These are phyloP conservation scores for Aegilops umbellulata DNA, from an alignment of 176 grass and related monocot species.

Conservation along the genomic window DNA sequence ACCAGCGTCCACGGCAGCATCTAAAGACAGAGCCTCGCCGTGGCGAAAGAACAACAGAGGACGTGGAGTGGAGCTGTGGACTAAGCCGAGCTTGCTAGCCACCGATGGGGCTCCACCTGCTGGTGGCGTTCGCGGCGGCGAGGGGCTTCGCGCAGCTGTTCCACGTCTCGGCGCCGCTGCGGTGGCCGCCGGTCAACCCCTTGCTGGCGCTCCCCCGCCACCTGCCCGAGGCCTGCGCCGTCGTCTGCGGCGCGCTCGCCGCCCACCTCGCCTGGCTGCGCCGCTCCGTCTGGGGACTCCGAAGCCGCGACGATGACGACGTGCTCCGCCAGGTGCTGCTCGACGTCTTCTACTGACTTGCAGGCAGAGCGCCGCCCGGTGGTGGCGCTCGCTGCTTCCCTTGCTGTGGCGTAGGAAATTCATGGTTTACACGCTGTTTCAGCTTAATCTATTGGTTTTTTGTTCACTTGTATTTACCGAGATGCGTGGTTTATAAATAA, in stretches of 20 bases:
- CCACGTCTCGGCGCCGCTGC: conserved; percentile 34
- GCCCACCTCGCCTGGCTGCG: not conserved
- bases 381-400: too few species aligned
- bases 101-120: too few species aligned
- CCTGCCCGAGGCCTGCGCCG: conserved; percentile 32
- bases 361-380: too few species aligned
- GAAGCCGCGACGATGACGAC: not conserved
- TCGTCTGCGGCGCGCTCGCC: not conserved
- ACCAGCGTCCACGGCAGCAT: too few species aligned
- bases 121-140: conserved; percentile 23
- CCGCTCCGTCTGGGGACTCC: not conserved
- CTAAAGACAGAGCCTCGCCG: too few species aligned
- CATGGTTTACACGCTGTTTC: too few species aligned
- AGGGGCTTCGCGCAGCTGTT: conserved; percentile 27
- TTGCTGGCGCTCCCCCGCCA: conserved; percentile 21
- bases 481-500: too few species aligned
- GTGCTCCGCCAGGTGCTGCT: conserved; percentile 27
- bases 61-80: too few species aligned
- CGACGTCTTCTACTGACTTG: not conserved
- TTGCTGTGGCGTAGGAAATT: too few species aligned
- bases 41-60: too few species aligned
- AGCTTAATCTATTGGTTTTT: too few species aligned
- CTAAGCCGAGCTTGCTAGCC: too few species aligned
- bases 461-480: not conserved
- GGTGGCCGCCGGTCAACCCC: conserved; percentile 17